phyloP scores from a whole-genome alignment of 805 yeast genomes.

The Candida lessepsii region DNA sequence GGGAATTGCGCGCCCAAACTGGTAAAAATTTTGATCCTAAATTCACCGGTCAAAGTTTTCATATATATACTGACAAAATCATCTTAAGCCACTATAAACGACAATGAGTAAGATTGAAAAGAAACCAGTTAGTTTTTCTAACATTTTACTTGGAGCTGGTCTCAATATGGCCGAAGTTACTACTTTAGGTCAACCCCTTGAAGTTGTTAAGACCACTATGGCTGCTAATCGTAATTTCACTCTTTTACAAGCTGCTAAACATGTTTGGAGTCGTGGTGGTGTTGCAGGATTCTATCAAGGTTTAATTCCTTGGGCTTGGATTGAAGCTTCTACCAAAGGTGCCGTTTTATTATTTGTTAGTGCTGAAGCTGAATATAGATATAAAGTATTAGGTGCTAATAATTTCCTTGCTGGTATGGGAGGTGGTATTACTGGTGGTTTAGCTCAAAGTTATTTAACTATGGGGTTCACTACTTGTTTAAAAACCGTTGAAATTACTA shows the following conservation, averaged over 20 bases:
- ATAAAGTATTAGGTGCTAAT: slow-evolving; percentile 56
- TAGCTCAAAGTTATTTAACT: slow-evolving; percentile 93
- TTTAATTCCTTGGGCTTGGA: slow-evolving; percentile 99
- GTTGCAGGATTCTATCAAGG: slow-evolving; percentile 93
- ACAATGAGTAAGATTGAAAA: slow-evolving; percentile 47
- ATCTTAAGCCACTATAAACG: background rate
- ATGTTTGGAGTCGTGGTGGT: slow-evolving; percentile 95
- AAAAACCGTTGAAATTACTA: slow-evolving; percentile 98
- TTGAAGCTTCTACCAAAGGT: slow-evolving; percentile 98
- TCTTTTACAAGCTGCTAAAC: slow-evolving; percentile 62
- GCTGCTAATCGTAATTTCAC: slow-evolving; percentile 87
- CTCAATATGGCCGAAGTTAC: slow-evolving; percentile 90
- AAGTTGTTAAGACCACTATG: slow-evolving; percentile 95
- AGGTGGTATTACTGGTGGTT: slow-evolving; percentile 95
- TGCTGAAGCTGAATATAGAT: slow-evolving; percentile 84
- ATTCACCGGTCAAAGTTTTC: slow-evolving; percentile 4
- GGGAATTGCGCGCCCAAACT: slow-evolving; percentile 2
- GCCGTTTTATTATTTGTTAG: slow-evolving; percentile 92
- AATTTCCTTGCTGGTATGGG: slow-evolving; percentile 85
- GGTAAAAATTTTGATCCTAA: slow-evolving; percentile 7
- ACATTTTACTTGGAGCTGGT: slow-evolving; percentile 90
- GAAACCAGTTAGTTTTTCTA: slow-evolving; percentile 84
- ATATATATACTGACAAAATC: background rate
- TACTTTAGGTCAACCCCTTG: slow-evolving; percentile 94
- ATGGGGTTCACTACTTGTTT: slow-evolving; percentile 99